Conservation (phyloP, 345 rosid genomes). For the Euphorbia lathyris region DNA sequence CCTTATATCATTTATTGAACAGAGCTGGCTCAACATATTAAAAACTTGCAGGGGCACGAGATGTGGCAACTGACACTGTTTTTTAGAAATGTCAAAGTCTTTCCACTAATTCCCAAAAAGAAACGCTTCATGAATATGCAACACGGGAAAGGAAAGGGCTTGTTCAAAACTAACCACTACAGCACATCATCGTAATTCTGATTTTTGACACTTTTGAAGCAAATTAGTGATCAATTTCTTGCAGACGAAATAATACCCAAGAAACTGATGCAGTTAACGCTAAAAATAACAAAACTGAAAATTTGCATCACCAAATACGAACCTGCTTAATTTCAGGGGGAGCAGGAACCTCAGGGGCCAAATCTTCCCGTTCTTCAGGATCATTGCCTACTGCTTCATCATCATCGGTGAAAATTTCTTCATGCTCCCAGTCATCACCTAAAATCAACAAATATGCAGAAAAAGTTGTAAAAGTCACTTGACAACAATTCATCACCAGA, state of each 20-base stretch:
- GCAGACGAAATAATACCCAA: not conserved
- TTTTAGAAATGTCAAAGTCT: not conserved
- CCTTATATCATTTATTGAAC: not conserved
- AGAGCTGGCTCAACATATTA: not conserved
- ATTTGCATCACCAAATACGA: constrained; percentile 4
- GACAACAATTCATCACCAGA: not conserved
- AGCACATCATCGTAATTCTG: not conserved
- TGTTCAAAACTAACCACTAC: not conserved
- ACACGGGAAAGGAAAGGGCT: not conserved
- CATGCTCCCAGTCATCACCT: constrained; percentile 99
- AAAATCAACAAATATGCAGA: constrained; percentile 17
- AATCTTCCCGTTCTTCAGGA: constrained; percentile 90
- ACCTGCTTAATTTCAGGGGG: constrained; percentile 98
- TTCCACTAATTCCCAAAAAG: not conserved
- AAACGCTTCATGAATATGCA: not conserved
- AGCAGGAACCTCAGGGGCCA: constrained; percentile 91
- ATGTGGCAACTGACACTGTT: not conserved
- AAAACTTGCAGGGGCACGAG: not conserved
- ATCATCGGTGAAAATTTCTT: constrained; percentile 78
- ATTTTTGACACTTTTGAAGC: not conserved
- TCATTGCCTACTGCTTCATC: constrained; percentile 95
- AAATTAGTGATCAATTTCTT: too few relatives aligned
- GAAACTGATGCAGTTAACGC: not conserved
- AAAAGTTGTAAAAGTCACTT: not conserved
- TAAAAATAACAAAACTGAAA: constrained; percentile 5